A percentile compares a stretch with the other conserved stretches of the same genome.
Evolutionary conservation across 306 rosid species (phyloP).

Genomic region (Lupinus albus): DNA sequence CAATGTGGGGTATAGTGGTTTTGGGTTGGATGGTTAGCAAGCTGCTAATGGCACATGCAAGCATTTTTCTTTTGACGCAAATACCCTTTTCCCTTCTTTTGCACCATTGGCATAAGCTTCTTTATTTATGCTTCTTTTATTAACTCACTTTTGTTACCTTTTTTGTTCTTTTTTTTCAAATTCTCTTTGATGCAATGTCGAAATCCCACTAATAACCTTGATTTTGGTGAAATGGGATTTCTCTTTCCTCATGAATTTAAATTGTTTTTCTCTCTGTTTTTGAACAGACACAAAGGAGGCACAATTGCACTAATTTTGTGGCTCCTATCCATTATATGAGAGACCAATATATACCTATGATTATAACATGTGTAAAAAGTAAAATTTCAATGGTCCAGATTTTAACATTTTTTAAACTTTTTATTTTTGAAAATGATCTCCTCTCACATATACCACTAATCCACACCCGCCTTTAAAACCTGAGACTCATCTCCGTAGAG

Average conservation of each 20-base stretch:
- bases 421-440: too few relatives aligned
- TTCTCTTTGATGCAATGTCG: background rate
- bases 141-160: background rate
- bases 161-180: background rate
- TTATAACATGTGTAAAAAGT: too few relatives aligned
- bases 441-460: too few relatives aligned
- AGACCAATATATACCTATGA: too few relatives aligned
- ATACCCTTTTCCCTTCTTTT: slow-evolving; percentile 37
- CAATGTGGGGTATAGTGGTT: slow-evolving; percentile 57
- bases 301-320: too few relatives aligned
- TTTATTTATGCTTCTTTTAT: background rate
- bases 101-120: background rate
- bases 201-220: background rate
- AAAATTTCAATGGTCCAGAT: too few relatives aligned
- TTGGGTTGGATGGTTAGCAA: slow-evolving; percentile 41
- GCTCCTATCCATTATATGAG: too few relatives aligned
- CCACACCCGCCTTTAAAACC: too few relatives aligned
- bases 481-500: too few relatives aligned
- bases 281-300: background rate
- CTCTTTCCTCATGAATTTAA: slow-evolving; percentile 10
- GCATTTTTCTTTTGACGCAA: slow-evolving; percentile 58
- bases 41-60: slow-evolving; percentile 63
- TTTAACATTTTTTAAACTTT: too few relatives aligned
- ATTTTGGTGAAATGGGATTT: slow-evolving; percentile 23
- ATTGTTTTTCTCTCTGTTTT: slow-evolving; percentile 6